phyloP scores from a whole-genome alignment of 148 eudicot species.

The Rhododendron kiyosumense region DNA sequence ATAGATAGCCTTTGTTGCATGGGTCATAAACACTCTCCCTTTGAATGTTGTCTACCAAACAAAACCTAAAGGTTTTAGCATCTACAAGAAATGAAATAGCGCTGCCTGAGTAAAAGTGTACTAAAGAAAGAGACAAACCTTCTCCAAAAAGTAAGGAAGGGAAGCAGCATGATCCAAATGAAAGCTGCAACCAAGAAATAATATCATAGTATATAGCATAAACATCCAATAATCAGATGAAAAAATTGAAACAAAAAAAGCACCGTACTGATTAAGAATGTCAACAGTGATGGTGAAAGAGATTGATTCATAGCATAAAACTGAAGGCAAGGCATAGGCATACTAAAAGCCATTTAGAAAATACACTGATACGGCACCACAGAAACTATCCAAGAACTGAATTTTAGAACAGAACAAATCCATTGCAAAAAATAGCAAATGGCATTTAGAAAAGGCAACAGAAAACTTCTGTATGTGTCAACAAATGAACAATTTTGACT shows the following conservation, averaged over 20 bases:
- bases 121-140: slow-evolving; percentile 45
- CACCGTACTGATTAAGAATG: neutral
- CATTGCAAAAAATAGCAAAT: neutral
- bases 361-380: neutral
- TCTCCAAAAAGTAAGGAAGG: slow-evolving; percentile 90
- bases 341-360: neutral
- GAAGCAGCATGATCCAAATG: slow-evolving; percentile 99
- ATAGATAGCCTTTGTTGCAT: slow-evolving; percentile 91
- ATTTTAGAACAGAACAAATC: neutral
- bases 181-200: slow-evolving; percentile 55
- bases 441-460: neutral
- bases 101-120: neutral
- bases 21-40: slow-evolving; percentile 96
- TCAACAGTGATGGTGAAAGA: neutral
- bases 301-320: neutral
- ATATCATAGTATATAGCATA: neutral
- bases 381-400: neutral
- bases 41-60: slow-evolving; percentile 65
- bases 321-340: neutral
- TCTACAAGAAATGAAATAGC: slow-evolving; percentile 3
- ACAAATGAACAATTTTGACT: neutral
- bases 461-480: neutral
- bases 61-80: slow-evolving; percentile 1
- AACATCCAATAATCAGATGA: neutral
- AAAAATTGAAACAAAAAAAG: neutral